Percentiles rank a stretch among this genome's conserved stretches.
Conservation (phyloP, 2,329 filamentous ascomycete genomes). For the Xylariales sp. region DNA sequence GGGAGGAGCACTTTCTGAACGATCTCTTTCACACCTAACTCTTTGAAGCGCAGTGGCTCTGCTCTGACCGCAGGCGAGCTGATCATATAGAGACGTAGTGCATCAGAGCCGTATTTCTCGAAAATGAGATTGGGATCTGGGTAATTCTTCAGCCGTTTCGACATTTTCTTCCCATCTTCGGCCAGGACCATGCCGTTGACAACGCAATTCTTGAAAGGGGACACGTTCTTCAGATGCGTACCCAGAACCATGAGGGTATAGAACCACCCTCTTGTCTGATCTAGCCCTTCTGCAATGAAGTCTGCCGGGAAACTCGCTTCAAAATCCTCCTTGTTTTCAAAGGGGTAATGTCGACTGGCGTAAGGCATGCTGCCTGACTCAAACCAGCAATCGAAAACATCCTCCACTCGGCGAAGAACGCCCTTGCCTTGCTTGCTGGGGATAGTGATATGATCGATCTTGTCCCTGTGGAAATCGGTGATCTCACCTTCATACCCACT, state of each 20-base stretch:
- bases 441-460: constrained; percentile 91
- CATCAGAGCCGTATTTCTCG: constrained; percentile 84
- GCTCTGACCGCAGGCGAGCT: constrained; percentile 93
- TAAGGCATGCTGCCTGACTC: constrained; percentile 97
- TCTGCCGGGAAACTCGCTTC: constrained; percentile 81
- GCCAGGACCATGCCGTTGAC: constrained; percentile 92
- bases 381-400: constrained; percentile 97
- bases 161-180: constrained; percentile 98
- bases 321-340: constrained; percentile 80
- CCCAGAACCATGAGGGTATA: constrained; percentile 88
- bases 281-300: constrained; percentile 89
- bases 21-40: constrained; percentile 88
- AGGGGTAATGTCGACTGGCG: constrained; percentile 85
- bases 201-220: constrained; percentile 94
- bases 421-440: constrained; percentile 86
- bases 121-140: constrained; percentile 82
- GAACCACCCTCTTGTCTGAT: constrained; percentile 96
- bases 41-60: constrained; percentile 87
- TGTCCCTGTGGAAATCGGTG: constrained; percentile 84
- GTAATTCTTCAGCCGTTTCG: constrained; percentile 93
- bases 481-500: constrained; percentile 83
- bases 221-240: constrained; percentile 76
- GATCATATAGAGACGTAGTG: constrained; percentile 90
- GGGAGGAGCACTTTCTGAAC: constrained; percentile 87
- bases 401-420: constrained; percentile 71